phyloP scores from a whole-genome alignment of 495 filamentous ascomycete genomes.

The Halenospora varia region DNA sequence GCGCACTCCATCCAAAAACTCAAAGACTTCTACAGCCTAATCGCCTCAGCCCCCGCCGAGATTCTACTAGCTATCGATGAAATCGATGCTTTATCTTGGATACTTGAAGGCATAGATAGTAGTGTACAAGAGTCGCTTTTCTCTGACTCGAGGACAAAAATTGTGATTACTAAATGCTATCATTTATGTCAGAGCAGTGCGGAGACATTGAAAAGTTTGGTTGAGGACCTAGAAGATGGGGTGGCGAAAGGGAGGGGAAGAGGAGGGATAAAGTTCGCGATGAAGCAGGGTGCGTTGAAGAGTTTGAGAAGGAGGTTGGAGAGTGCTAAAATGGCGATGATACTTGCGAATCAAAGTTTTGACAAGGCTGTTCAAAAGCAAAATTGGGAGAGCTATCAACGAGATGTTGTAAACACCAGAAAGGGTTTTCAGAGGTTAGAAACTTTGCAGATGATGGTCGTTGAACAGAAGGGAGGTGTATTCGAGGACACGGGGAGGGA shows the following conservation, averaged over 20 bases:
- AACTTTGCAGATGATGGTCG: not conserved
- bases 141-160: not conserved
- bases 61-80: not conserved
- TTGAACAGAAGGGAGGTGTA: too few species aligned
- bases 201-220: not conserved
- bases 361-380: not conserved
- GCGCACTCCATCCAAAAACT: constrained; percentile 1
- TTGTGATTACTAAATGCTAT: not conserved
- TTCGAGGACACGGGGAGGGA: too few species aligned
- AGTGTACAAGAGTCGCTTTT: not conserved
- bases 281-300: not conserved
- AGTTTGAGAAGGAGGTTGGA: not conserved
- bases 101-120: constrained; percentile 2
- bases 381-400: too few species aligned
- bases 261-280: not conserved
- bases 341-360: not conserved
- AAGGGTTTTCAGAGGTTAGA: too few species aligned
- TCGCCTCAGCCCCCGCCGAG: not conserved
- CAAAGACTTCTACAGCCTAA: not conserved
- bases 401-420: too few species aligned
- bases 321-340: not conserved
- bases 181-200: not conserved
- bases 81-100: not conserved
- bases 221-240: not conserved
- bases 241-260: not conserved